Evolutionary conservation across 805 yeast species (phyloP).

Genomic region (Teunomyces stri): DNA sequence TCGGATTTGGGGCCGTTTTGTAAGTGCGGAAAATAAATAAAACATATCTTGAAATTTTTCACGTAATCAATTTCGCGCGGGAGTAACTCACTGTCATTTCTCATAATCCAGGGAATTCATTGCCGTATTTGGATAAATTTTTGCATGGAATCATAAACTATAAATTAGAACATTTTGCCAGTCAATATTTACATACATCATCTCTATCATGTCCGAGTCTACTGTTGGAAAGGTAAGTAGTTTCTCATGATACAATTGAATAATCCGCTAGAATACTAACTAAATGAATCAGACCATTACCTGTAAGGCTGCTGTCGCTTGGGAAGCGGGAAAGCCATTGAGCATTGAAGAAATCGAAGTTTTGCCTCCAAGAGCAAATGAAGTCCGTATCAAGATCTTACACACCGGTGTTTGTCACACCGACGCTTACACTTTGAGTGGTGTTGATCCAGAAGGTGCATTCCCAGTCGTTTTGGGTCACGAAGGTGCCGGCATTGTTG

Average conservation of each 20-base stretch:
- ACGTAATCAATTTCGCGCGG: neutral
- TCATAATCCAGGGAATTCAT: neutral
- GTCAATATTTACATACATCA: neutral
- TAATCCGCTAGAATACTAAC: slow-evolving; percentile 16
- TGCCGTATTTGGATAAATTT: neutral
- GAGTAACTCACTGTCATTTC: too few species aligned
- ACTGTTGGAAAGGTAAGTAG: slow-evolving; percentile 29
- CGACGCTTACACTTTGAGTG: slow-evolving; percentile 94
- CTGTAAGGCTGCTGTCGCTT: slow-evolving; percentile 96
- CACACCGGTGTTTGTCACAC: slow-evolving; percentile 98
- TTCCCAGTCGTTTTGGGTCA: slow-evolving; percentile 94
- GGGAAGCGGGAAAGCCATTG: slow-evolving; percentile 89
- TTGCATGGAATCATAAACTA: too few species aligned
- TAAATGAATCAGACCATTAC: slow-evolving; percentile 49
- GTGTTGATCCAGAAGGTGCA: slow-evolving; percentile 94
- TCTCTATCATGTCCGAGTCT: slow-evolving; percentile 13
- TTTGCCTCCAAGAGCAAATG: slow-evolving; percentile 93
- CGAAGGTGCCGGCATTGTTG: slow-evolving; percentile 98
- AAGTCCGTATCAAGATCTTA: slow-evolving; percentile 85
- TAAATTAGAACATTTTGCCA: slow-evolving; percentile 1
- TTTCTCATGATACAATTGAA: neutral
- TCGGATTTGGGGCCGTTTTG: slow-evolving; percentile 93
- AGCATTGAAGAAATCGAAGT: slow-evolving; percentile 85
- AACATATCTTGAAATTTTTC: neutral
- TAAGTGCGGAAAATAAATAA: slow-evolving; percentile 22